Conservation (phyloP, 345 rosid species). For the Psidium guajava region DNA sequence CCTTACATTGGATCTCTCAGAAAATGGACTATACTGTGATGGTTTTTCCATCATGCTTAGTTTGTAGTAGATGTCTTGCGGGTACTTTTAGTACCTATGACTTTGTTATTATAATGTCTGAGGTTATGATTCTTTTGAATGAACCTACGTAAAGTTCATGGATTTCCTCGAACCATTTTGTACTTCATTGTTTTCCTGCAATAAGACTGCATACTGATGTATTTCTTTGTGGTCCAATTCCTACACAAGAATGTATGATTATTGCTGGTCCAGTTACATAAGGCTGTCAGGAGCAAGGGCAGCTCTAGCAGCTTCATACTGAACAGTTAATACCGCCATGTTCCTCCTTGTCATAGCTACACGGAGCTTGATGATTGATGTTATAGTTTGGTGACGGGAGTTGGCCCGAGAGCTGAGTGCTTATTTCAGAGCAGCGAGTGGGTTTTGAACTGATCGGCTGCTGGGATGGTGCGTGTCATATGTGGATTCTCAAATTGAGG, state of each 20-base stretch:
- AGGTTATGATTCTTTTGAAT: neutral
- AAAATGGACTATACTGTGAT: neutral
- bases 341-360: neutral
- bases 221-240: neutral
- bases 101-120: neutral
- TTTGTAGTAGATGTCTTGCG: neutral
- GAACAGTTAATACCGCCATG: neutral
- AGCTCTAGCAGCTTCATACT: neutral
- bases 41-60: neutral
- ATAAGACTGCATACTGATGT: neutral
- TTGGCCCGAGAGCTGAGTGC: rapidly evolving
- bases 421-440: neutral
- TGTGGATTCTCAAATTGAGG: neutral
- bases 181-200: neutral
- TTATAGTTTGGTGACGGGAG: neutral
- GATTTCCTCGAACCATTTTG: neutral
- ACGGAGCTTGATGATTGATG: neutral
- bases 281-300: neutral
- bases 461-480: neutral
- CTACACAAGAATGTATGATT: neutral
- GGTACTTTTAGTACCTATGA: neutral
- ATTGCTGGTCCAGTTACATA: neutral
- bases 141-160: neutral
- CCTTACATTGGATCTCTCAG: neutral
- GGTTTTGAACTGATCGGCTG: neutral